Percentiles rank a stretch among this genome's conserved stretches.
These are phyloP conservation scores for Candida quercuum DNA, from an alignment of 805 yeast species.

Conservation along the genomic window DNA sequence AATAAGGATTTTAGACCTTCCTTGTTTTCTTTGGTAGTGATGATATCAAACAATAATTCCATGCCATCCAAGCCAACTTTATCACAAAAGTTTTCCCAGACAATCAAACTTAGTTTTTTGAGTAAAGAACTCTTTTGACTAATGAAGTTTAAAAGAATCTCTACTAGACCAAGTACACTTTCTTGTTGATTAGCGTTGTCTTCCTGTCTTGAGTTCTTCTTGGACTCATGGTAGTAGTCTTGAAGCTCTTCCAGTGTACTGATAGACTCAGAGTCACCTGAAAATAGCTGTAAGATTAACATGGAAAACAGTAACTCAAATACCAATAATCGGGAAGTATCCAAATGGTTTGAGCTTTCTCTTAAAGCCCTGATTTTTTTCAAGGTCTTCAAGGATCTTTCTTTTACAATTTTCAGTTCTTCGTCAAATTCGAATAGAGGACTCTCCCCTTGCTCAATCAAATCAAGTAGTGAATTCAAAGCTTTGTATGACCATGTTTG, in stretches of 20 bases:
- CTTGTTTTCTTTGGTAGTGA: constrained; percentile 67
- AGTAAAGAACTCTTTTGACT: constrained; percentile 53
- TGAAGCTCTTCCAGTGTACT: constrained; percentile 69
- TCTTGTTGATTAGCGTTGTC: constrained; percentile 36
- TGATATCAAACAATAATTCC: constrained; percentile 45
- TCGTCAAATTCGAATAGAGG: constrained; percentile 49
- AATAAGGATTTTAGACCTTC: constrained; percentile 77
- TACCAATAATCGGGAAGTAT: constrained; percentile 42
- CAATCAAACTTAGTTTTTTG: constrained; percentile 49
- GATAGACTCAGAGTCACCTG: constrained; percentile 73
- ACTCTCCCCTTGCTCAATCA: constrained; percentile 21
- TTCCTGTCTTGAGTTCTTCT: constrained; percentile 29
- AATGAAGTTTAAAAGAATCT: constrained; percentile 50
- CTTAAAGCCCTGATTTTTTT: constrained; percentile 35
- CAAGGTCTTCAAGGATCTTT: constrained; percentile 45
- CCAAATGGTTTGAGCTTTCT: constrained; percentile 23
- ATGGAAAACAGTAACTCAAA: constrained; percentile 76
- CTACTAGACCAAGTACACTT: constrained; percentile 48
- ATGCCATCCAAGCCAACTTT: constrained; percentile 41
- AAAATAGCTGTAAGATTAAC: constrained; percentile 69
- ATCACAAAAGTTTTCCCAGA: constrained; percentile 52
- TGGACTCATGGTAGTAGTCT: constrained; percentile 46
- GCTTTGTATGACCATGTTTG: constrained; percentile 60
- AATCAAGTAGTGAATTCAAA: constrained; percentile 30
- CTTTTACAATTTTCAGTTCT: constrained; percentile 43